Evolutionary conservation across 768 basidiomycete genomes (phyloP).

Genomic region (Ramaria rubella): DNA sequence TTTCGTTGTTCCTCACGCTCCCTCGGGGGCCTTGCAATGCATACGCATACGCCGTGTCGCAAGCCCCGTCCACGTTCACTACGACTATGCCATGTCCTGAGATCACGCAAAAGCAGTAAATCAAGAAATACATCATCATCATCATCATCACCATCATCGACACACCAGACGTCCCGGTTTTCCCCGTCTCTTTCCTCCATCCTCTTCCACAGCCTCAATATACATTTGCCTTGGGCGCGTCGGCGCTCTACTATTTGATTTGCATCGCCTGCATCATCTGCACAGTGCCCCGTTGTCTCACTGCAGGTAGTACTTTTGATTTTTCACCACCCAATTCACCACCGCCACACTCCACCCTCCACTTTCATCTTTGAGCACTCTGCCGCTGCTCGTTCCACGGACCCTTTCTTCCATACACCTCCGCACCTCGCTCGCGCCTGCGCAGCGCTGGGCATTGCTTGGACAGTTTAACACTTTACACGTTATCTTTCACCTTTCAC

Average conservation of each 20-base stretch:
- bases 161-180: not conserved
- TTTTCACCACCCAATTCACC: not conserved
- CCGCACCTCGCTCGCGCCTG: not conserved
- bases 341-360: not conserved
- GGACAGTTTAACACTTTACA: not conserved
- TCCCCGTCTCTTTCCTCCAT: not conserved
- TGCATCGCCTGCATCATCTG: too few relatives aligned
- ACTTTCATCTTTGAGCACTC: not conserved
- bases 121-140: not conserved
- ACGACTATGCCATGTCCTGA: not conserved
- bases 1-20: conserved; percentile 9
- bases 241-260: too few relatives aligned
- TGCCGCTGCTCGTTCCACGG: not conserved
- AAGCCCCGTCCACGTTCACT: conserved; percentile 3
- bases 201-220: too few relatives aligned
- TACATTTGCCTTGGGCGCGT: too few relatives aligned
- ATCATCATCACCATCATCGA: not conserved
- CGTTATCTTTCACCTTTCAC: too few relatives aligned
- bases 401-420: not conserved
- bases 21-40: not conserved
- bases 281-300: too few relatives aligned
- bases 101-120: not conserved
- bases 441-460: not conserved
- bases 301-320: too few relatives aligned
- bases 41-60: not conserved